Evolutionary conservation across 2,329 filamentous ascomycete species (phyloP).

Genomic region (Arthrinium phaeospermum): DNA sequence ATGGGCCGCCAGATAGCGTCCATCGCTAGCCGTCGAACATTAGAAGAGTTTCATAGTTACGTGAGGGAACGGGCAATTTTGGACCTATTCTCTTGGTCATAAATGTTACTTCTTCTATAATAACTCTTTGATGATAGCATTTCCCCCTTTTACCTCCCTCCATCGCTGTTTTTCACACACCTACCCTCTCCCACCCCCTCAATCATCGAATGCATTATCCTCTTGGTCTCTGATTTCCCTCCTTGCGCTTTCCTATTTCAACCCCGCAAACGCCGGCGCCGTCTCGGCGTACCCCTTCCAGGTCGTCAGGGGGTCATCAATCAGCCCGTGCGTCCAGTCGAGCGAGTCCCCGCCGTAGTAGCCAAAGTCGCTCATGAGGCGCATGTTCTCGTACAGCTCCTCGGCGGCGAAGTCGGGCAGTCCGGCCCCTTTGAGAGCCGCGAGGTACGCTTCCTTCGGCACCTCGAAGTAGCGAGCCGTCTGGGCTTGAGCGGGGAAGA

Average conservation of each 20-base stretch:
- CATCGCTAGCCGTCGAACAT: too few relatives aligned
- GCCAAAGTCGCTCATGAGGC: constrained; percentile 53
- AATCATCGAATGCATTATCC: neutral
- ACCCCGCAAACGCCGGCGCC: constrained; percentile 38
- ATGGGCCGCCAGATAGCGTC: too few relatives aligned
- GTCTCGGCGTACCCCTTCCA: constrained; percentile 45
- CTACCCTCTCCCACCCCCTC: neutral
- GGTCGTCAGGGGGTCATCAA: constrained; percentile 45
- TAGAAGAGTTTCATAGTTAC: too few relatives aligned
- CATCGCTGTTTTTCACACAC: too few relatives aligned
- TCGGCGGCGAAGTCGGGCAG: constrained; percentile 45
- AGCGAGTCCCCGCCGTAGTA: constrained; percentile 54
- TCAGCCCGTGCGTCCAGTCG: constrained; percentile 40
- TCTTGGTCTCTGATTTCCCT: too few relatives aligned
- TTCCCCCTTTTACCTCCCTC: too few relatives aligned
- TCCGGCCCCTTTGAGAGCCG: constrained; percentile 36
- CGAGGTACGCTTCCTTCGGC: constrained; percentile 45
- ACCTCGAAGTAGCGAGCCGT: constrained; percentile 42
- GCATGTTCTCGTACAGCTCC: constrained; percentile 58
- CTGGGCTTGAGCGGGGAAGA: constrained; percentile 44
- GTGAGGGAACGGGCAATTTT: too few relatives aligned
- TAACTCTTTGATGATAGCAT: neutral
- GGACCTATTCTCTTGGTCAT: too few relatives aligned
- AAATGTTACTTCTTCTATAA: neutral
- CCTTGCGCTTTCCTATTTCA: constrained; percentile 34